Base-by-base conservation (phyloP, 2,329 filamentous ascomycete genomes). In the Periconia digitata region DNA sequence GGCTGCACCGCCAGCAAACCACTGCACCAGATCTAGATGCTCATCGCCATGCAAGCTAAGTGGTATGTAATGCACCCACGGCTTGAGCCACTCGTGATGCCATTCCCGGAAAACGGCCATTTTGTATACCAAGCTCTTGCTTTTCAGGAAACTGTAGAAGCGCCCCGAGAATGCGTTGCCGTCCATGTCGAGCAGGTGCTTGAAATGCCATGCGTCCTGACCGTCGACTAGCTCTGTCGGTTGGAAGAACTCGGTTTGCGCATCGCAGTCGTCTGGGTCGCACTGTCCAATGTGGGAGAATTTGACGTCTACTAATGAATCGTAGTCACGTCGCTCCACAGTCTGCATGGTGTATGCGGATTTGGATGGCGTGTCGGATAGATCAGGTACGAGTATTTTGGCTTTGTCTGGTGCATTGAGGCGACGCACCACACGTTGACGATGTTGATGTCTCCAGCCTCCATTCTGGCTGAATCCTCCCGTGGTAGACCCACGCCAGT, bases 401-500 rank as follows among this genome's bases (percentile, higher is more conserved):
- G 86, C 82, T 27, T 67, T 71, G 47, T 77, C 74, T 0, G 67
- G 70, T 0, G 74, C 74, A 68, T 96, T 96, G 65, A 96, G 82
- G 64, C 87, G 89, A 56, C 85, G 81, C 5, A 99, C 90, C 51
- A 96, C 82, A 40, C 85, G 82, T 70, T 99, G 94, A 2, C 94
- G 87, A 69, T 99, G 94, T 66, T 97, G 92, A 7, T 88, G 82
- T 50, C 90, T 82, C 94, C 94, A 99, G 10, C 91, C 90, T n/a
- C 92, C 92, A 51, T 89, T 85, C 51, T 90, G 84, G 56, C 89
- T 94, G 74, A 92, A 97, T 0, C 94, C 94, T 32, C 94, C 94
- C 0, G 94, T 99, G 0, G 94, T 97, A 13, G 90, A 95, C 8
- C 94, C 94, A 27, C 94, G 87, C 94, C 94, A 99, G 78, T 92